Evolutionary conservation across 768 basidiomycete genomes (phyloP), one percentile per base, ranked within the genome.

Genomic region (Lactarius quietus): DNA sequence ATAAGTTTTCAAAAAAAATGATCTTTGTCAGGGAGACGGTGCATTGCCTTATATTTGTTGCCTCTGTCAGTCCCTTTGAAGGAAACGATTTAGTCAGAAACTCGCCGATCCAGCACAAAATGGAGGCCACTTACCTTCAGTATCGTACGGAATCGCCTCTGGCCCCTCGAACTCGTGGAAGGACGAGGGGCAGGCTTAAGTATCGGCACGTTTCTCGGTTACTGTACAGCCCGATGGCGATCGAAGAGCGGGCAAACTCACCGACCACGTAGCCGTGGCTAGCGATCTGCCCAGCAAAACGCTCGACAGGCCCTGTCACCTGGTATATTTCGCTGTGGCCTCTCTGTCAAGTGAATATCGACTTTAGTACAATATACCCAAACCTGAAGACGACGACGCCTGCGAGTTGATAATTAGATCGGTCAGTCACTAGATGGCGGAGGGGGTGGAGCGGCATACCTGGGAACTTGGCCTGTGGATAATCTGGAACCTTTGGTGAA

Each of bases 281-380:
- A 10, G 92, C 93, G 69, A 95, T 93, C 77, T 91, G 89, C 17
- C 89, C 87, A 0, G 90, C 90, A 72, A 92, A 93, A 57, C 95
- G 85, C 74, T 95, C 94, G n/a, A 96, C 95, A 39, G 95, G 95
- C 0, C 93, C 93, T n/a, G 93, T 95, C 2, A 95, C 93, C 74
- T 93, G 92, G 74, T 97, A 98, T 61, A 98, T 98, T 78, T 96
- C 95, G 71, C 93, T 94, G 72, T 41, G 26, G 48, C 38, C 23
- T 35, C 51, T 51, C 52, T 14, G 43, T 38, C 36, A 58, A 29
- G 3, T 29, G 26, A 53, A 28, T 26, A 18, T 15, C 14, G 14
- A 26, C 26, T n/a, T 15, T 2, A 28, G 6, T 51, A 26, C 1
- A 15, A 15, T 2, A 51, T 12, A 51, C 26, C 26, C 14, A 26